These are phyloP conservation scores for Avicennia marina DNA, from an alignment of 257 asterid genomes.

Conservation along the genomic window DNA sequence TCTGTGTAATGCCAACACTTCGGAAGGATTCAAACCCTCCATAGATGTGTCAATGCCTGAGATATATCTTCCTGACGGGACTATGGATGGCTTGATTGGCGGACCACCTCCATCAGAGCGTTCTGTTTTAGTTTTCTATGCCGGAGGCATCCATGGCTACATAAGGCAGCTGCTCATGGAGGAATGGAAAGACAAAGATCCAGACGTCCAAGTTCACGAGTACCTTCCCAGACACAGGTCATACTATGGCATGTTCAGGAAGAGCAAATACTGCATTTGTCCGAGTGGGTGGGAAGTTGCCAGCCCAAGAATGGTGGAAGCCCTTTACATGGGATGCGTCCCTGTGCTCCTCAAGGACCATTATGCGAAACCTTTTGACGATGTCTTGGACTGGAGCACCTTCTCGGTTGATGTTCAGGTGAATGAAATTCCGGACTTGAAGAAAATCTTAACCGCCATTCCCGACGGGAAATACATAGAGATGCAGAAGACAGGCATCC, in stretches of 20 bases:
- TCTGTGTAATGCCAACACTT: constrained; percentile 53
- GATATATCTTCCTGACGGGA: constrained; percentile 49
- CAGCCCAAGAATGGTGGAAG: constrained; percentile 67
- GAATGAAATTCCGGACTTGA: constrained; percentile 34
- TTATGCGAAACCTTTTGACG: constrained; percentile 47
- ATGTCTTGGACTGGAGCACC: constrained; percentile 47
- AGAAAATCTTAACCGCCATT: constrained; percentile 41
- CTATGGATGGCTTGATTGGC: constrained; percentile 45
- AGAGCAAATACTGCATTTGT: constrained; percentile 57
- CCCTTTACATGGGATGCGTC: constrained; percentile 52
- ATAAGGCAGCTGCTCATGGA: constrained; percentile 49
- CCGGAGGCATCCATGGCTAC: constrained; percentile 54
- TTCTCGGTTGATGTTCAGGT: constrained; percentile 35
- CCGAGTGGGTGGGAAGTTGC: constrained; percentile 69
- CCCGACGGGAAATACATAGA: constrained; percentile 24
- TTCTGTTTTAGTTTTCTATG: constrained; percentile 40
- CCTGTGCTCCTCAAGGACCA: constrained; percentile 51
- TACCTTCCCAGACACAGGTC: constrained; percentile 36
- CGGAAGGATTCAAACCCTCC: constrained; percentile 51
- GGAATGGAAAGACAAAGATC: constrained; percentile 39
- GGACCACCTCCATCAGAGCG: constrained; percentile 43
- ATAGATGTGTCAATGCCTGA: constrained; percentile 54
- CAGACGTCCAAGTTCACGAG: constrained; percentile 37
- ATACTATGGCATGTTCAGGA: constrained; percentile 46
- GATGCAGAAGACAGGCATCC: constrained; percentile 41